phyloP scores from a whole-genome alignment of 345 rosid genomes.

The Triadica sebifera region DNA sequence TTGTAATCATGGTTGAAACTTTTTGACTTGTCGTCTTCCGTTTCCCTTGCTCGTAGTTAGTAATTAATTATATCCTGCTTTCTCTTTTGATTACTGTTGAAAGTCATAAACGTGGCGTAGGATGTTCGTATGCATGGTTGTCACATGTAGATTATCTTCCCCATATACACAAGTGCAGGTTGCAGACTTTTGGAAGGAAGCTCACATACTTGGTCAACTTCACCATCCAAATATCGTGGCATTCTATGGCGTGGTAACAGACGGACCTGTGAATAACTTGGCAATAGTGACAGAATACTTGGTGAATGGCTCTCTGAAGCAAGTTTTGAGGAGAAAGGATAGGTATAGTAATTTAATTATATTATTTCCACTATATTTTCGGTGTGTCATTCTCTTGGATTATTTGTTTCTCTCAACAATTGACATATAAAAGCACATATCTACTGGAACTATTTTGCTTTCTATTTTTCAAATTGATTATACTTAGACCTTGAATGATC shows the following conservation, averaged over 20 bases:
- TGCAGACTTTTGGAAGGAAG: slow-evolving; percentile 47
- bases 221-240: slow-evolving; percentile 51
- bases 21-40: not conserved
- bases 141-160: not conserved
- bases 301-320: slow-evolving; percentile 47
- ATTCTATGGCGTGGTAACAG: slow-evolving; percentile 49
- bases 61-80: not conserved
- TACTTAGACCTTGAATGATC: not conserved
- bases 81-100: not conserved
- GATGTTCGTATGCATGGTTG: not conserved
- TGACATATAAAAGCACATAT: not conserved
- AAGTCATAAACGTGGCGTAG: not conserved
- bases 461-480: not conserved
- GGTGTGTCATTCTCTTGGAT: not conserved
- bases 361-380: not conserved
- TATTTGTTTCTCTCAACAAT: too few species aligned
- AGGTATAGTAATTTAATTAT: slow-evolving; percentile 17
- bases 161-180: slow-evolving; percentile 21
- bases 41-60: too few species aligned
- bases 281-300: slow-evolving; percentile 48
- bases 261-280: slow-evolving; percentile 30
- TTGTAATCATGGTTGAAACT: too few species aligned
- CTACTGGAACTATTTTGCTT: not conserved
- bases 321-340: slow-evolving; percentile 37
- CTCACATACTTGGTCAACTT: slow-evolving; percentile 37